Evolutionary conservation across 2,329 filamentous ascomycete species (phyloP).

Genomic region (Pestalotiopsis sp.): DNA sequence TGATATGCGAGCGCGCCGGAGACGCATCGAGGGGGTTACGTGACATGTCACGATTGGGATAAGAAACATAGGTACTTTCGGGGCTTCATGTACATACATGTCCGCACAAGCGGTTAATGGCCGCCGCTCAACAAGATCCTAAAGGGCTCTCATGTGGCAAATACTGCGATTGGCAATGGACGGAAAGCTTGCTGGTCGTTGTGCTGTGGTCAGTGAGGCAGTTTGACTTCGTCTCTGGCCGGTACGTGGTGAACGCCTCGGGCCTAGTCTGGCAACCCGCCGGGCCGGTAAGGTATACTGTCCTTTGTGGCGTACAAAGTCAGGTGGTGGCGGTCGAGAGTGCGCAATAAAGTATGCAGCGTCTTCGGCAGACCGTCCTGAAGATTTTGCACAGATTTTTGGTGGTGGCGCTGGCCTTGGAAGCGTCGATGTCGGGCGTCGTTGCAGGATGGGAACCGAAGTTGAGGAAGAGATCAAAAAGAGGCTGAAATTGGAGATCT

Average conservation of each 20-base stretch:
- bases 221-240: not conserved
- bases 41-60: not conserved
- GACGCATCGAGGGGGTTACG: not conserved
- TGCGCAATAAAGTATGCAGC: not conserved
- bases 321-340: not conserved
- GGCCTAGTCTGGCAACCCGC: not conserved
- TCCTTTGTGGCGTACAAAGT: not conserved
- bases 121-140: not conserved
- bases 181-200: not conserved
- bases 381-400: not conserved
- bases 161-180: not conserved
- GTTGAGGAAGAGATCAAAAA: slow-evolving; percentile 18
- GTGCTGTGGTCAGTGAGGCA: not conserved
- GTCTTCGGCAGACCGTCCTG: not conserved
- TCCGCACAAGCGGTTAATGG: not conserved
- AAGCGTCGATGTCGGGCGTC: not conserved
- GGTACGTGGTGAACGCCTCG: not conserved
- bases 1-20: no score
- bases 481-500: slow-evolving; percentile 35
- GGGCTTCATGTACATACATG: slow-evolving; percentile 2
- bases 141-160: not conserved
- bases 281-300: not conserved
- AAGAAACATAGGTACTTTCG: not conserved
- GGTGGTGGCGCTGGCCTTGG: not conserved
- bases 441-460: not conserved